A percentile compares a stretch with the other conserved stretches of the same genome.
These are phyloP conservation scores for Suillus subalutaceus DNA, from an alignment of 768 basidiomycete species.

Conservation along the genomic window DNA sequence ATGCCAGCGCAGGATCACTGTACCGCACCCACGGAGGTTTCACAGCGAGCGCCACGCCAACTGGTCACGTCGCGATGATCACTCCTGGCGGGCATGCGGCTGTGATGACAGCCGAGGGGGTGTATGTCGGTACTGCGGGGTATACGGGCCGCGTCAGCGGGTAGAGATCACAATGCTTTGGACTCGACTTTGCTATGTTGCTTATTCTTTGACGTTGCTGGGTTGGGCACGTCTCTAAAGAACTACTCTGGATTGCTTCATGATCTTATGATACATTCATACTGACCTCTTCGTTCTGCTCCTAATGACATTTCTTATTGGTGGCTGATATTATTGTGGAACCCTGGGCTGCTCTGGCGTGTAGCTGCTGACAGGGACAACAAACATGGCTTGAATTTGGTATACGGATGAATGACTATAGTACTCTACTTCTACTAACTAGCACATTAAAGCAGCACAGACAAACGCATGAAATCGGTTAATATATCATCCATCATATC, in stretches of 20 bases:
- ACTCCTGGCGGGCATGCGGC: conserved; percentile 35
- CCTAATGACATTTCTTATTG: not conserved
- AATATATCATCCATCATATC: conserved; percentile 9
- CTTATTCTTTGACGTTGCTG: not conserved
- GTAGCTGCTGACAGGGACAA: not conserved
- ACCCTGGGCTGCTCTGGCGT: not conserved
- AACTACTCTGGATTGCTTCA: conserved; percentile 5
- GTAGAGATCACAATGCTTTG: conserved; percentile 1
- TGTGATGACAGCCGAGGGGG: conserved; percentile 35
- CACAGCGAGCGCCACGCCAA: conserved; percentile 25
- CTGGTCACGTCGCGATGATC: conserved; percentile 35
- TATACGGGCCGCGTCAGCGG: conserved; percentile 2
- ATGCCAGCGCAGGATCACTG: conserved; percentile 38
- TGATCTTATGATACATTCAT: conserved; percentile 1
- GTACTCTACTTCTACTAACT: conserved; percentile 11
- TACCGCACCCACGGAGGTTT: conserved; percentile 35
- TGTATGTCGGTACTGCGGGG: conserved; percentile 31
- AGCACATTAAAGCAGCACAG: conserved; percentile 2
- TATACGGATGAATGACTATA: conserved; percentile 6
- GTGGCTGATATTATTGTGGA: not conserved
- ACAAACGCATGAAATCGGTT: not conserved
- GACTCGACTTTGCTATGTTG: not conserved
- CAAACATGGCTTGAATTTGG: not conserved
- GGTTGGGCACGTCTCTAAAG: not conserved
- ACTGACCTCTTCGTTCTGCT: not conserved